Base-by-base conservation (phyloP, 371 early-diverging fungal species). In the Mucor ambiguus region DNA sequence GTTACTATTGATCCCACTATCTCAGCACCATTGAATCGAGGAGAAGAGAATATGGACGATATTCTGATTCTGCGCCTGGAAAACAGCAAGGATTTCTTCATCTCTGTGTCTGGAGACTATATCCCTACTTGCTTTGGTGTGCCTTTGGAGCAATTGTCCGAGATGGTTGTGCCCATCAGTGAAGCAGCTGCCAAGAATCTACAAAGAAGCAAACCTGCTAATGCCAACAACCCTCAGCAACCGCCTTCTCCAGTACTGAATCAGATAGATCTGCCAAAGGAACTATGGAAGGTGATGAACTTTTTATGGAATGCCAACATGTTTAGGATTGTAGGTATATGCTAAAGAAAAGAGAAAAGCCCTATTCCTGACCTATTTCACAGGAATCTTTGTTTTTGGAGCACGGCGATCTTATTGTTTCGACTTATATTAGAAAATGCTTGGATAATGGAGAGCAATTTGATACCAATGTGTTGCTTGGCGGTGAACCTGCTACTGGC, bases 61-160 rank as follows among this genome's bases (percentile, higher is more conserved):
- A 92, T 93, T 20, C 68, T 96, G 33, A 88, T 96, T n/a, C 68
- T 97, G 18, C 90, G 93, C 49, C 69, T 92, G 52, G 90, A 90
- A 49, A 87, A 91, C 26, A 92, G 94, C 28, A 91, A 90, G 48
- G 96, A 96, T 63, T 90, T 88, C 61, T 97, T 97, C 68, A 79
- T 97, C 5, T 78, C 88, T 1, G 82, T 95, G 3, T 78, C 81
- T 4, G 96, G 91, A 10, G 67, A 74, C 0, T 96, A 93, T 74
- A 69, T 80, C 24, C 85, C 87, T 7, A 92, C 94, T 3, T 90
- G 89, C 69, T 93, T 93, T 71, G 95, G 93, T 11, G 85, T 83
- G 49, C 76, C 83, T 0, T 67, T 96, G 20, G 91, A 87, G 29
- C 69, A 83, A 22, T 73, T 95, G 18, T 78, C 87, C 7, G 77